Evolutionary conservation across 345 rosid species (phyloP).

Genomic region (Microthlaspi erraticum): DNA sequence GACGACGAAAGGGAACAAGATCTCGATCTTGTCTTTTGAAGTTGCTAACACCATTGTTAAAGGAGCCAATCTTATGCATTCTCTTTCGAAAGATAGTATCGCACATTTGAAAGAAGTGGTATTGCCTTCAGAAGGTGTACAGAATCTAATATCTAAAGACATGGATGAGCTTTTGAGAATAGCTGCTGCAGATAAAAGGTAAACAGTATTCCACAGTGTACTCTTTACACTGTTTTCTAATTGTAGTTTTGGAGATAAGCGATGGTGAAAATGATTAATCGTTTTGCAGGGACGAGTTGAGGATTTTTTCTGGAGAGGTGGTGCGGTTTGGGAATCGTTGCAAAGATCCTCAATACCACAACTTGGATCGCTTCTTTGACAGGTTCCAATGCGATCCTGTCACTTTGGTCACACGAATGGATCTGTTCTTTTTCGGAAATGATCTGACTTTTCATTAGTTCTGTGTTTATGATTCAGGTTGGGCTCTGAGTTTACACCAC

Average conservation of each 20-base stretch:
- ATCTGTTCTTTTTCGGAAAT: conserved; percentile 32
- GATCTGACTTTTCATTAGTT: conserved; percentile 34
- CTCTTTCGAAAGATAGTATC: conserved; percentile 75
- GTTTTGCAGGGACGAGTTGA: conserved; percentile 79
- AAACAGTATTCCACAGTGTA: conserved; percentile 15
- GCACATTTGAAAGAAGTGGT: conserved; percentile 81
- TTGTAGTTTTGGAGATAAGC: conserved; percentile 6
- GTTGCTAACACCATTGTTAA: conserved; percentile 95
- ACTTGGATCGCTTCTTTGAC: conserved; percentile 87
- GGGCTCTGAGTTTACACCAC: conserved; percentile 75
- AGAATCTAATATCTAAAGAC: conserved; percentile 79
- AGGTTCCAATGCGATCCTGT: conserved; percentile 54
- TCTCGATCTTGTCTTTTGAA: conserved; percentile 87
- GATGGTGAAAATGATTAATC: not conserved
- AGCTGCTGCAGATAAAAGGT: conserved; percentile 97
- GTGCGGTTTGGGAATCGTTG: conserved; percentile 98
- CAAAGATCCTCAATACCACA: conserved; percentile 99
- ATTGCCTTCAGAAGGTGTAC: conserved; percentile 89
- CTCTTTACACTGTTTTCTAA: conserved; percentile 26
- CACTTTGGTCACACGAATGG: conserved; percentile 18
- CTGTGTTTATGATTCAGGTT: conserved; percentile 58
- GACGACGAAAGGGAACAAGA: conserved; percentile 75
- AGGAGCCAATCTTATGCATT: conserved; percentile 91
- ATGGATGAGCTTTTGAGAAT: conserved; percentile 76
- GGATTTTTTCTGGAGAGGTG: conserved; percentile 89